Conservation (phyloP, 306 rosid genomes). For the Castanospermum australe region DNA sequence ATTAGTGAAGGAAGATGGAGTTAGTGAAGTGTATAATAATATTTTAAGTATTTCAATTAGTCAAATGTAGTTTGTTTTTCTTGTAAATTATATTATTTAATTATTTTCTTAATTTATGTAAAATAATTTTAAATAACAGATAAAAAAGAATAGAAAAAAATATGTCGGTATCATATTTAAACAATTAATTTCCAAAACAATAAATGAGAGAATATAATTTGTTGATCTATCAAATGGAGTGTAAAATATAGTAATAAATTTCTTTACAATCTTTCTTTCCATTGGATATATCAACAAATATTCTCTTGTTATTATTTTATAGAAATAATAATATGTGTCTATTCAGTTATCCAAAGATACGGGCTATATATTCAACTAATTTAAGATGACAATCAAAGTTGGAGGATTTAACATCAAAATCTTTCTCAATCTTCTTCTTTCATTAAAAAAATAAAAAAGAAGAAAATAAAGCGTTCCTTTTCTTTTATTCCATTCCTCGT, state of each 20-base stretch:
- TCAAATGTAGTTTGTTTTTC: no score
- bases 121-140: no score
- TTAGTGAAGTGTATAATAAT: no score
- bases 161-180: background rate
- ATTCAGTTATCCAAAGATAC: background rate
- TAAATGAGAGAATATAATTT: background rate
- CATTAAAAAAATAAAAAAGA: background rate
- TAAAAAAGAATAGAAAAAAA: no score
- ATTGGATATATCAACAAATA: background rate
- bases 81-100: no score
- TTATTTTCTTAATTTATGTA: no score
- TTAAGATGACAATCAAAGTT: background rate
- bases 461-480: background rate
- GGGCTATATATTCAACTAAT: background rate
- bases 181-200: background rate
- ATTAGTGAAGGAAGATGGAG: no score
- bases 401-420: constrained; percentile 7
- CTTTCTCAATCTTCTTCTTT: background rate
- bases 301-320: background rate
- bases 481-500: constrained; percentile 3
- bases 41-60: no score
- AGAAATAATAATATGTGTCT: background rate
- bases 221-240: background rate
- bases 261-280: background rate
- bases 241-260: background rate